Base-by-base conservation (phyloP, 768 basidiomycete species). In the Polyporus arcularius region DNA sequence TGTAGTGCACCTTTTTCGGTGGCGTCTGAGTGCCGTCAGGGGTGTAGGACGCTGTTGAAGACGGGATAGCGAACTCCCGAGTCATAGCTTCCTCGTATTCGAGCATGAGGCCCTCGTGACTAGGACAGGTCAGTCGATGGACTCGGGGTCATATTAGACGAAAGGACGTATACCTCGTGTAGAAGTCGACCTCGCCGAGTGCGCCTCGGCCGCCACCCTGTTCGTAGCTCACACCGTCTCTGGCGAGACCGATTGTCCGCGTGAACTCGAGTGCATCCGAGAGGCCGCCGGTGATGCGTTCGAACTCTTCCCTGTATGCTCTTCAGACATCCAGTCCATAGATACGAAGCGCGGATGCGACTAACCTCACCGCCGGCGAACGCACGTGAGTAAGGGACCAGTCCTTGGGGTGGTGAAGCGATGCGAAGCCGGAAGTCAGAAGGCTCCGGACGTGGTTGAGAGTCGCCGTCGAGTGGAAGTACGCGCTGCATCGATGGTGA, bases 361-460 rank as follows among this genome's bases (percentile, higher is more conserved):
- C 82, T 45, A 55, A 90, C 89, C 83, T 78, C 42, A 97, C 79
- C 12, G 87, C 82, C 1, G 86, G 85, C 0, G 90, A 93, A 45
- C 94, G 88, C 43, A 98, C 97, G 73, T 98, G 96, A 6, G 82
- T 82, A 64, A 99, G 82, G 0, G 93, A 95, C 96, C 94, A 98
- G 71, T 89, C 88, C 41, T 88, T 83, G 4, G 96, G 96, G 65
- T 95, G 89, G 72, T 94, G 86, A 55, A 94, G 74, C n/a, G 92
- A 94, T 0, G 94, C 96, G 70, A 98, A 98, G 26, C 95, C 94
- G 14, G 94, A 96, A 1, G 88, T 86, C 6, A 99, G 84, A 40
- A 98, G 82, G 2, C 87, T 84, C 16, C 97, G 89, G 58, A 98
- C 82, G 74, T 96, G 88, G 76, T 99, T 99, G 43, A 98, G 80